These are phyloP conservation scores for Nadsonia starkeyi-henricii DNA, from an alignment of 1,139 yeast species.

Conservation along the genomic window DNA sequence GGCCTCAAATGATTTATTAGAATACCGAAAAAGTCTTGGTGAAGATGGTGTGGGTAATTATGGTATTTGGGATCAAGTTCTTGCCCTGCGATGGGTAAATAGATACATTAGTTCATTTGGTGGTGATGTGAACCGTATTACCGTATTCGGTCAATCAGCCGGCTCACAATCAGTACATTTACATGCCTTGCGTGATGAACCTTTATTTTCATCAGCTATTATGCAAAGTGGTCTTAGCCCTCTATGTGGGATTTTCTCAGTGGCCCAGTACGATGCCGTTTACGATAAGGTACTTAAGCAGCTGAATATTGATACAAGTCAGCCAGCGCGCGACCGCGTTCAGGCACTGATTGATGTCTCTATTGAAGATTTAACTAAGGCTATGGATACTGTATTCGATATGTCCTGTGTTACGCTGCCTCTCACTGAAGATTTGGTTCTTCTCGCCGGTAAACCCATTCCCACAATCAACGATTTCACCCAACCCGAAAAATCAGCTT, in stretches of 20 bases:
- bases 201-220: background rate
- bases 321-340: background rate
- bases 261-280: background rate
- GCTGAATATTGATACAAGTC: background rate
- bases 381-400: background rate
- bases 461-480: background rate
- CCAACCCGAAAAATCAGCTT: background rate
- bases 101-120: slow-evolving; percentile 2
- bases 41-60: slow-evolving; percentile 4
- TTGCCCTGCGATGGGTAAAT: slow-evolving; percentile 2
- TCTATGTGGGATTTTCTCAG: background rate
- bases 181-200: background rate
- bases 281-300: background rate
- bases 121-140: slow-evolving; percentile 2
- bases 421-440: background rate
- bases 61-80: slow-evolving; percentile 4
- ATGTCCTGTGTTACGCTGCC: background rate
- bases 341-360: background rate
- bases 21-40: background rate
- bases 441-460: background rate
- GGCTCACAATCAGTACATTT: slow-evolving; percentile 1
- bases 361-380: background rate
- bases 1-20: background rate
- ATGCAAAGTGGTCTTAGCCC: background rate
- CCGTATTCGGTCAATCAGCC: slow-evolving; percentile 4